Conservation (phyloP, 2,329 filamentous ascomycete species). For the Aspergillus ruber region DNA sequence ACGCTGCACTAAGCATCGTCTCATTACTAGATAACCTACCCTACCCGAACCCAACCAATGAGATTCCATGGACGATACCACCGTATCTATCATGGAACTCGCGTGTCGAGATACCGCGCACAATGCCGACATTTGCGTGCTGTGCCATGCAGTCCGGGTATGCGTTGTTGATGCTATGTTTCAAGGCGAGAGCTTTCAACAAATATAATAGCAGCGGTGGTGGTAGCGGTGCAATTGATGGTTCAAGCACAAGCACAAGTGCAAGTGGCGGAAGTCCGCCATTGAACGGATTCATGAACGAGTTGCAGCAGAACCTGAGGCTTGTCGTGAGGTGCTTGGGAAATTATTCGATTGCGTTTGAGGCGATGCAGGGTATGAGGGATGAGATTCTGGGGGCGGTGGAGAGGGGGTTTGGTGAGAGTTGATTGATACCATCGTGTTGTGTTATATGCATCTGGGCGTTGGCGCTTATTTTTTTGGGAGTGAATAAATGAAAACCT, state of each 20-base stretch:
- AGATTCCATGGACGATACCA: constrained; percentile 2
- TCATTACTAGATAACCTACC: constrained; percentile 19
- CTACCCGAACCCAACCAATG: constrained; percentile 12
- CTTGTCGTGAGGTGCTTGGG: constrained; percentile 11
- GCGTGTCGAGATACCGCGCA: constrained; percentile 14
- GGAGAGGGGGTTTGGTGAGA: not conserved
- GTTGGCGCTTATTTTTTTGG: too few relatives aligned
- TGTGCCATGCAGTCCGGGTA: constrained; percentile 20
- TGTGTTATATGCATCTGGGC: too few relatives aligned
- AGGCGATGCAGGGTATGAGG: constrained; percentile 16
- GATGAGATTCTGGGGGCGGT: constrained; percentile 6
- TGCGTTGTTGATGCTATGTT: constrained; percentile 22
- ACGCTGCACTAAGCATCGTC: constrained; percentile 21
- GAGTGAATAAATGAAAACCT: too few relatives aligned
- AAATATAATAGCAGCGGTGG: not conserved
- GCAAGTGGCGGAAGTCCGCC: not conserved
- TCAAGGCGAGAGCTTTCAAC: constrained; percentile 9
- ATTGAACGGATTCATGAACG: constrained; percentile 11
- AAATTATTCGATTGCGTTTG: constrained; percentile 18
- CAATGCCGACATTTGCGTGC: constrained; percentile 23
- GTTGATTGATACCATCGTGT: too few relatives aligned
- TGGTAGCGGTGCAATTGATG: too few relatives aligned
- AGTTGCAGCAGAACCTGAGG: constrained; percentile 15
- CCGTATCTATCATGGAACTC: constrained; percentile 2
- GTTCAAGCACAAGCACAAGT: not conserved